Evolutionary conservation across 331 rosid genomes (phyloP), one percentile per base, ranked within the genome.

Genomic region (Arachis monticola): DNA sequence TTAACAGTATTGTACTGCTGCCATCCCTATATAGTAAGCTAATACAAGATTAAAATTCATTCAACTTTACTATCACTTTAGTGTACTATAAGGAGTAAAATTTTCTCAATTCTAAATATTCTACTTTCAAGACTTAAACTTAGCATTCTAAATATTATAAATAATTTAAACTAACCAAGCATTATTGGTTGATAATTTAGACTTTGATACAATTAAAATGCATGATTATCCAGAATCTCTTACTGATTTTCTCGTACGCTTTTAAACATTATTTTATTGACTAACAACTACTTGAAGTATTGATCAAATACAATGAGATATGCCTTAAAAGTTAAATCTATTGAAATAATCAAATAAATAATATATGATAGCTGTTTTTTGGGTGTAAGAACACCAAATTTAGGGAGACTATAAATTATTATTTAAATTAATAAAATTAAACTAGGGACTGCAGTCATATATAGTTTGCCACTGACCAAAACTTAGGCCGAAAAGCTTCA

Each of bases 401-500:
- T 27, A 27, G 31, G 31, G 61, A 38, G 41, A 38, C 41, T 38
- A 38, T 38, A 38, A 38, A 38, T 38, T 38, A 38, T 4, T 57
- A 57, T 7, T 14, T 38, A 38, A 57, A n/a, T 58, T 7, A 8
- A 22, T 27, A 56, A 1, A 59, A 27, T 27, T 60, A 32, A 32
- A 60, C 17, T 10, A 41, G 35, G 48, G 10, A 17, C 6, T 35
- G 38, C n/a, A 13, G 40, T 59, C 48, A 32, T 38, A 17, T 17
- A 17, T 22, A 22, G 3, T 35, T 61, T 48, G 78, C 62, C 41
- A 17, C 14, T 44, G 41, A 7, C 46, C 46, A 27, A 74, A 51
- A 53, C 2, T 27, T 64, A 64, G 79, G 73, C 65, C 38, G 50
- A 65, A 64, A 52, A 30, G 53, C 53, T 5, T 73, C 52, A 50